Evolutionary conservation across 2,329 filamentous ascomycete species (phyloP).

Genomic region (Penicillium expansum): DNA sequence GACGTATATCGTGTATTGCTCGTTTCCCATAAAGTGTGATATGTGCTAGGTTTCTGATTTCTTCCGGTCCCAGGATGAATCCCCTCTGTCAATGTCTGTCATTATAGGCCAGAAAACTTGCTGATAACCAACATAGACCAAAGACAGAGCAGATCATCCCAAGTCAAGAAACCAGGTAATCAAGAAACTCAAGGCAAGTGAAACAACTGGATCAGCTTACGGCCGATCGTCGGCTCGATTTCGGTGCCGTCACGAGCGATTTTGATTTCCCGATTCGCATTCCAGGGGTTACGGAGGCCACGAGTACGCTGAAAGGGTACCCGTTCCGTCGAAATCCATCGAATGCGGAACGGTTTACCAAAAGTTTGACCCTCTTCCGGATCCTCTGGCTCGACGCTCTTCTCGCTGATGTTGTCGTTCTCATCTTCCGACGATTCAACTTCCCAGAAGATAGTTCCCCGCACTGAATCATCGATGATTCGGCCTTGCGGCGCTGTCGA

Average conservation of each 20-base stretch:
- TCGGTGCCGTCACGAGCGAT: conserved; percentile 94
- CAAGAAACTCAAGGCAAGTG: conserved; percentile 47
- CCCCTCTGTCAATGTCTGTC: neutral
- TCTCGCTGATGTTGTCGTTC: conserved; percentile 37
- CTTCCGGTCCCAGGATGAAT: neutral
- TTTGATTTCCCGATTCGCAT: conserved; percentile 91
- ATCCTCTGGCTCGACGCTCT: conserved; percentile 50
- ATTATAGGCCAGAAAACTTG: neutral
- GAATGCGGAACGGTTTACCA: conserved; percentile 86
- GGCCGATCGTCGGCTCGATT: conserved; percentile 77
- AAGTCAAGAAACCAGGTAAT: neutral
- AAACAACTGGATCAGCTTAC: conserved; percentile 75
- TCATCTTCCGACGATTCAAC: conserved; percentile 59
- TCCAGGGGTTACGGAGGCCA: conserved; percentile 89
- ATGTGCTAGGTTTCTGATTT: neutral
- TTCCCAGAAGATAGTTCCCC: conserved; percentile 98
- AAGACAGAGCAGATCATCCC: neutral
- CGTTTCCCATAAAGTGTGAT: conserved; percentile 19
- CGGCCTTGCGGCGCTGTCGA: conserved; percentile 74
- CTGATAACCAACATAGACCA: neutral
- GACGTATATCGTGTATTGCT: conserved; percentile 25
- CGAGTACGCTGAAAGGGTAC: conserved; percentile 87
- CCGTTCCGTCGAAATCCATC: conserved; percentile 81
- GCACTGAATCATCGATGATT: conserved; percentile 87
- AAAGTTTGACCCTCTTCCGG: conserved; percentile 61